Conservation (phyloP, 2,329 filamentous ascomycete species). For the Fusarium sp. region DNA sequence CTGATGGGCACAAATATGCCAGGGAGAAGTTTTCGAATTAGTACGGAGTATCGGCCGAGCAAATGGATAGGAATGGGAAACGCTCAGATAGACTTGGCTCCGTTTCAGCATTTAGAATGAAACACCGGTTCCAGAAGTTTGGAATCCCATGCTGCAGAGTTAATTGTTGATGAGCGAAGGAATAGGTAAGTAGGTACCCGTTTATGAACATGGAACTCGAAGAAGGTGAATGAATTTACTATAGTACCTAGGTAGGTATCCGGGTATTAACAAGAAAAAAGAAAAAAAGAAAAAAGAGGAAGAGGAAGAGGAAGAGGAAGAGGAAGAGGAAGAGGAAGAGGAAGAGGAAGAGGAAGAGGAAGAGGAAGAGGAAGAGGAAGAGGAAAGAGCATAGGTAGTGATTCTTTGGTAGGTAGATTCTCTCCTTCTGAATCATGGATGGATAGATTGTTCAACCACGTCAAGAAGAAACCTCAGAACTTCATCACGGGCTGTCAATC, state of each 20-base stretch:
- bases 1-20: neutral
- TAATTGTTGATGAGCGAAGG: neutral
- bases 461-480: neutral
- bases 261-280: neutral
- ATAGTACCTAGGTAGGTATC: no score
- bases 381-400: neutral
- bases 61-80: neutral
- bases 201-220: neutral
- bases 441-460: neutral
- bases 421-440: neutral
- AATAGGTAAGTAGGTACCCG: neutral
- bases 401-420: neutral
- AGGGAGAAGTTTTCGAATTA: neutral
- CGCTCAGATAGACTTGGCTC: conserved; percentile 11
- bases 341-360: neutral
- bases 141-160: conserved; percentile 7
- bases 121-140: conserved; percentile 8
- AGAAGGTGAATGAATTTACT: neutral
- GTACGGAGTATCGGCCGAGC: neutral
- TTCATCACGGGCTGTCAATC: conserved; percentile 2
- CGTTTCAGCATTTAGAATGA: conserved; percentile 21
- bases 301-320: neutral
- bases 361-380: neutral
- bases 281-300: no score
- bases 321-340: neutral